Percentiles rank a stretch among this genome's conserved stretches.
These are phyloP conservation scores for Acmispon strigosus DNA, from an alignment of 306 rosid species.

Conservation along the genomic window DNA sequence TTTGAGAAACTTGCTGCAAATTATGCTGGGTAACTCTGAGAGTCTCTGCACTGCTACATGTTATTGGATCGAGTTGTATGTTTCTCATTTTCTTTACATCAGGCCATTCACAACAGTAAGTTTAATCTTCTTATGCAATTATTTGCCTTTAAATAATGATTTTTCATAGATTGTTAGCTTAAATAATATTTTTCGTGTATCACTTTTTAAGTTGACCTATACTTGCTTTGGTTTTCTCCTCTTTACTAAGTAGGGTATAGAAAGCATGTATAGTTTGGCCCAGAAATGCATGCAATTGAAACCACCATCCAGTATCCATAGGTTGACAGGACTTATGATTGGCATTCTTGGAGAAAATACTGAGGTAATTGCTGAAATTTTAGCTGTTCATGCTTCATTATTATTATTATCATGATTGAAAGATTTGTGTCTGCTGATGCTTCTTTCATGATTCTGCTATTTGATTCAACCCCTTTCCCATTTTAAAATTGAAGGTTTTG, in stretches of 20 bases:
- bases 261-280: constrained; percentile 76
- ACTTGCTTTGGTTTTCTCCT: neutral
- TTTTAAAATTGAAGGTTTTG: constrained; percentile 20
- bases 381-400: neutral
- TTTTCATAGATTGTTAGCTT: neutral
- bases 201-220: constrained; percentile 12
- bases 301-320: constrained; percentile 48
- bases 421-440: neutral
- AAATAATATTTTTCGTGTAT: neutral
- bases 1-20: constrained; percentile 75
- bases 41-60: constrained; percentile 58
- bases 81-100: constrained; percentile 73
- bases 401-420: neutral
- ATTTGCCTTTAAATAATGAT: neutral
- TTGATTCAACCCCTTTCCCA: neutral
- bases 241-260: constrained; percentile 60
- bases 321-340: constrained; percentile 58
- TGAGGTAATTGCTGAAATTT: constrained; percentile 46
- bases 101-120: constrained; percentile 77
- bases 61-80: constrained; percentile 75
- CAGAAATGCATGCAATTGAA: constrained; percentile 75
- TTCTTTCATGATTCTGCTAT: neutral
- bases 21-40: constrained; percentile 73
- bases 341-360: constrained; percentile 87
- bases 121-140: constrained; percentile 16